Evolutionary conservation across 2,329 filamentous ascomycete species (phyloP).

Genomic region (Fusarium ramigenum): DNA sequence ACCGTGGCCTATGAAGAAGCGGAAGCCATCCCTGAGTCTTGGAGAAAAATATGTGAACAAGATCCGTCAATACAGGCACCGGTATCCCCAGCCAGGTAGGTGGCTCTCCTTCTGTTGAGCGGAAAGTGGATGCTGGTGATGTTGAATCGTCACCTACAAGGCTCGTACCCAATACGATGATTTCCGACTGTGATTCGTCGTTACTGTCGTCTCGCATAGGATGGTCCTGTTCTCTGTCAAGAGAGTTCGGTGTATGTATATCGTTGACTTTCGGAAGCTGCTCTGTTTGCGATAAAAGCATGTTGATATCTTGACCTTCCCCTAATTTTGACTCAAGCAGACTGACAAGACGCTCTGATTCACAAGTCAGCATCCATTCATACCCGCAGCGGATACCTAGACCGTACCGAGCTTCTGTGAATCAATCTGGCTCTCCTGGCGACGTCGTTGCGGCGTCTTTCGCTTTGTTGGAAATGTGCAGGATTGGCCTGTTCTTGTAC

Average conservation of each 20-base stretch:
- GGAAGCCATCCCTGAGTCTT: background rate
- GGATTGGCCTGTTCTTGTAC: background rate
- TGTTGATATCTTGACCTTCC: background rate
- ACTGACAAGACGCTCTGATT: background rate
- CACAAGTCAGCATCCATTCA: rapidly evolving
- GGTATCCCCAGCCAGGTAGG: rapidly evolving
- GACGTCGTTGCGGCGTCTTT: background rate
- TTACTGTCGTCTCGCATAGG: background rate
- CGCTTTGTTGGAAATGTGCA: background rate
- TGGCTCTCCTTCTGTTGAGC: background rate
- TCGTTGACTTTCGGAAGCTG: background rate
- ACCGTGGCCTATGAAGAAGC: background rate
- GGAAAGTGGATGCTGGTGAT: background rate
- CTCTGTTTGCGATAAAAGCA: background rate
- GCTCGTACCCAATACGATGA: background rate
- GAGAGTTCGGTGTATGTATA: background rate
- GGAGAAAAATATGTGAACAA: background rate
- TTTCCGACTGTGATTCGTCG: background rate
- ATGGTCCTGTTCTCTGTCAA: background rate
- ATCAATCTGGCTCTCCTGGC: background rate
- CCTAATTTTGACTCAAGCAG: background rate
- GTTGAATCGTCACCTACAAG: background rate
- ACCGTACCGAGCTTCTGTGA: background rate
- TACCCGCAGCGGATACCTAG: rapidly evolving
- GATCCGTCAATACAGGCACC: background rate